Evolutionary conservation across 306 rosid genomes (phyloP).

Genomic region (Cyclanthera cordifolia): DNA sequence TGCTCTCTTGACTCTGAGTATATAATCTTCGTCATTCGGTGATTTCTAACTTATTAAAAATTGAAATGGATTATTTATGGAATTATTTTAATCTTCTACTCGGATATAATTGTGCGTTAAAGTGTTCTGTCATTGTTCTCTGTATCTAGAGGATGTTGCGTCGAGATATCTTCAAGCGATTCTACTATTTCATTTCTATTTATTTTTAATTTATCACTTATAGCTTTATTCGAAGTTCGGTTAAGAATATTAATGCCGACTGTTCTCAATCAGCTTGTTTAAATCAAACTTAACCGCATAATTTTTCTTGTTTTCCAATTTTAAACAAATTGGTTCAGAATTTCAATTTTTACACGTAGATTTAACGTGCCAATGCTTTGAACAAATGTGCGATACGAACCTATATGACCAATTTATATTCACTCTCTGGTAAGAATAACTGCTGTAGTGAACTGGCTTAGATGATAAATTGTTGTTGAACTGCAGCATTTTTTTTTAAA

Average conservation of each 20-base stretch:
- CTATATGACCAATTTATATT: too few relatives aligned
- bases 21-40: neutral
- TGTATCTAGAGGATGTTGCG: neutral
- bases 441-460: too few relatives aligned
- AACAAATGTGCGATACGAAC: too few relatives aligned
- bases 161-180: too few relatives aligned
- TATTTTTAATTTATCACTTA: neutral
- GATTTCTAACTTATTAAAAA: neutral
- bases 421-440: too few relatives aligned
- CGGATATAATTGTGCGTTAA: neutral
- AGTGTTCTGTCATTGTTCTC: slow-evolving; percentile 6
- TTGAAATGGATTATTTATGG: neutral
- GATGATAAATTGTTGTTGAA: too few relatives aligned
- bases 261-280: neutral
- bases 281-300: neutral
- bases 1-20: neutral
- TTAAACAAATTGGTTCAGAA: neutral
- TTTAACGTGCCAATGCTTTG: too few relatives aligned
- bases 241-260: neutral
- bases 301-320: neutral
- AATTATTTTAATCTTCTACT: neutral
- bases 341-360: too few relatives aligned
- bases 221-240: neutral
- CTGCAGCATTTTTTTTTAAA: too few relatives aligned
- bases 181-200: neutral